These are phyloP conservation scores for Glonium stellatum DNA, from an alignment of 495 filamentous ascomycete species.

Conservation along the genomic window DNA sequence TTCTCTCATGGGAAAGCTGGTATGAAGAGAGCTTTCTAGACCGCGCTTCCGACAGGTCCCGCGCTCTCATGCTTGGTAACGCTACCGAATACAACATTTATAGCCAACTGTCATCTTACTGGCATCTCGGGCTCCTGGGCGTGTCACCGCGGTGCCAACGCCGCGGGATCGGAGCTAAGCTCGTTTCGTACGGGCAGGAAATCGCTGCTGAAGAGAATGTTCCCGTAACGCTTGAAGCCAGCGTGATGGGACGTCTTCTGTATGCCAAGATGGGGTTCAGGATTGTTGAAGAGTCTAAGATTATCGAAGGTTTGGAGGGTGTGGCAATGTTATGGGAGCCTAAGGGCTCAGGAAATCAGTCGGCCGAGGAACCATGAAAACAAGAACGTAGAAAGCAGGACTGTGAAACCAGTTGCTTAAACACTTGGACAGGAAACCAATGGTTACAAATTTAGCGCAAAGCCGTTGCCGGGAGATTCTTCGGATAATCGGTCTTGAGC, in stretches of 20 bases:
- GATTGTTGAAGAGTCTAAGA: not conserved
- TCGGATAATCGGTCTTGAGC: too few relatives aligned
- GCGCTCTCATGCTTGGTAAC: not conserved
- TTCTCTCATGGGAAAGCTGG: constrained; percentile 19
- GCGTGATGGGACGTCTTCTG: constrained; percentile 8
- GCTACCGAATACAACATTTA: constrained; percentile 1
- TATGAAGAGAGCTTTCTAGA: constrained; percentile 15
- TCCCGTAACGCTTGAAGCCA: constrained; percentile 17
- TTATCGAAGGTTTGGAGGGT: constrained; percentile 4
- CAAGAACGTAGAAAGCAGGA: too few relatives aligned
- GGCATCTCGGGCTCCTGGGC: constrained; percentile 10
- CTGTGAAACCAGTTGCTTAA: too few relatives aligned
- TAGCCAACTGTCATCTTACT: constrained; percentile 3
- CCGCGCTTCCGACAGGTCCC: constrained; percentile 6
- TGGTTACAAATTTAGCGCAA: too few relatives aligned
- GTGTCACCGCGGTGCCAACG: constrained; percentile 14
- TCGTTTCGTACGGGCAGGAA: constrained; percentile 12
- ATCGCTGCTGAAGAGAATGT: constrained; percentile 14
- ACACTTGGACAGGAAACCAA: too few relatives aligned
- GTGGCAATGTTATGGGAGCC: constrained; percentile 22
- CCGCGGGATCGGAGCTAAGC: constrained; percentile 12
- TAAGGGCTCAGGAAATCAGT: not conserved
- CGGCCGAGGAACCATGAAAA: too few relatives aligned
- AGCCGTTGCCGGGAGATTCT: too few relatives aligned
- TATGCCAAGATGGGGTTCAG: constrained; percentile 20